Percentiles rank a stretch among this genome's conserved stretches.
These are phyloP conservation scores for Salinomyces thailandicus DNA, from an alignment of 2,329 filamentous ascomycete species.

Conservation along the genomic window DNA sequence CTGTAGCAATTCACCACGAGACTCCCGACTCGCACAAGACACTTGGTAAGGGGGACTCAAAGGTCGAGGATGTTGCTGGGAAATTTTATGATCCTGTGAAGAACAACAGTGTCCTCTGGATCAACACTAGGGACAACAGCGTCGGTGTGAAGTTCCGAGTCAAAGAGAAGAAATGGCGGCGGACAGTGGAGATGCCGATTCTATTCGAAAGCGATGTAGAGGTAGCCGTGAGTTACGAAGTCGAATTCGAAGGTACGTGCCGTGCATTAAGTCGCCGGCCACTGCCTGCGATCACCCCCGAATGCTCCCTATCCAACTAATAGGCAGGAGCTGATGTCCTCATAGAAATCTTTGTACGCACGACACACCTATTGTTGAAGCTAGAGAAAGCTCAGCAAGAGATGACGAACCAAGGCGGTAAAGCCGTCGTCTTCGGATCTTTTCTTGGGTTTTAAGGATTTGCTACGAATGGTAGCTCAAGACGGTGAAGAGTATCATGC, in stretches of 20 bases:
- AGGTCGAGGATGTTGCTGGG: conserved; percentile 14
- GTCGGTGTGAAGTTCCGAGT: conserved; percentile 62
- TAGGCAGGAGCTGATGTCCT: conserved; percentile 7
- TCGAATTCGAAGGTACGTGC: conserved; percentile 63
- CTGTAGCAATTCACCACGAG: conserved; percentile 19
- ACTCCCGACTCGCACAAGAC: background rate
- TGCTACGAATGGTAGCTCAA: conserved; percentile 3
- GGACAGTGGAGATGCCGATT: conserved; percentile 39
- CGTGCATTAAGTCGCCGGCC: background rate
- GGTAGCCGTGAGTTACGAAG: conserved; percentile 55
- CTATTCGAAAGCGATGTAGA: conserved; percentile 52
- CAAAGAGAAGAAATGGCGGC: conserved; percentile 38
- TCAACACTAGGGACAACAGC: conserved; percentile 46
- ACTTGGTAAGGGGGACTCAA: conserved; percentile 6
- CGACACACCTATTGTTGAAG: conserved; percentile 51
- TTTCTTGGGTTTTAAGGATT: conserved; percentile 12
- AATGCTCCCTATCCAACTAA: no score
- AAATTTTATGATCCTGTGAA: conserved; percentile 16
- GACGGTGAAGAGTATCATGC: no score
- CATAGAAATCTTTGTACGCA: conserved; percentile 56
- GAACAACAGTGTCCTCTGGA: conserved; percentile 53
- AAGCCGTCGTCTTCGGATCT: conserved; percentile 55
- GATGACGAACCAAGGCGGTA: conserved; percentile 50
- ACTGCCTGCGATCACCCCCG: background rate
- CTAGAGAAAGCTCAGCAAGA: conserved; percentile 55